Evolutionary conservation across 768 basidiomycete species (phyloP).

Genomic region (Suillus paluster): DNA sequence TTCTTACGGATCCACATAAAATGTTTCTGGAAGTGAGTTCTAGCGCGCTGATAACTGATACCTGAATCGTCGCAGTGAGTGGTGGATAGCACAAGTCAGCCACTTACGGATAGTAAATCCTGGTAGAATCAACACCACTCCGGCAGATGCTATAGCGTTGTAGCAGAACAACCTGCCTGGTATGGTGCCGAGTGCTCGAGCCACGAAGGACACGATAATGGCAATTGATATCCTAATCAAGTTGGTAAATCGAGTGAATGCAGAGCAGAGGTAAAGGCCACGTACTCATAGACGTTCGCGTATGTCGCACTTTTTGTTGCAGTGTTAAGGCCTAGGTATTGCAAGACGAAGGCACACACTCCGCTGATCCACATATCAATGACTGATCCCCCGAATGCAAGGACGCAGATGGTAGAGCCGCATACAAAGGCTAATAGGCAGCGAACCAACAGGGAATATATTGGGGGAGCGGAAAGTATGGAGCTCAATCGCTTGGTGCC

Average conservation of each 20-base stretch:
- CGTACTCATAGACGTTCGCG: slow-evolving; percentile 96
- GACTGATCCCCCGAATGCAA: slow-evolving; percentile 81
- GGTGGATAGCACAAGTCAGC: slow-evolving; percentile 7
- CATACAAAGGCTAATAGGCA: slow-evolving; percentile 78
- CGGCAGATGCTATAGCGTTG: slow-evolving; percentile 86
- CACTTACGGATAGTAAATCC: slow-evolving; percentile 81
- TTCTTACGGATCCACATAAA: slow-evolving; percentile 79
- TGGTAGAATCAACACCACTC: slow-evolving; percentile 89
- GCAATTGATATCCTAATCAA: slow-evolving; percentile 76
- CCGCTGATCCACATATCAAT: slow-evolving; percentile 87
- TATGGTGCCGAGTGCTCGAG: slow-evolving; percentile 78
- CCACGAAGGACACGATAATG: slow-evolving; percentile 83
- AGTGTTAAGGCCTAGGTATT: slow-evolving; percentile 80
- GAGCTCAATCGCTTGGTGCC: slow-evolving; percentile 71
- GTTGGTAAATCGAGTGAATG: neutral
- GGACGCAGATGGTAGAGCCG: slow-evolving; percentile 79
- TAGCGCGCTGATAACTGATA: slow-evolving; percentile 72
- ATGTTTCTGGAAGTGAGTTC: slow-evolving; percentile 83
- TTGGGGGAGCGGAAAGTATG: slow-evolving; percentile 64
- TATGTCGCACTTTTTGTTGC: slow-evolving; percentile 88
- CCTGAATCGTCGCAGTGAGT: neutral
- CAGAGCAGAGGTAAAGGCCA: slow-evolving; percentile 14
- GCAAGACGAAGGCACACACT: slow-evolving; percentile 65
- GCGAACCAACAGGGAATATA: slow-evolving; percentile 69
- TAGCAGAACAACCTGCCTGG: slow-evolving; percentile 83